phyloP scores from a whole-genome alignment of 2,329 filamentous ascomycete species.

The Bipolaris zeicola region DNA sequence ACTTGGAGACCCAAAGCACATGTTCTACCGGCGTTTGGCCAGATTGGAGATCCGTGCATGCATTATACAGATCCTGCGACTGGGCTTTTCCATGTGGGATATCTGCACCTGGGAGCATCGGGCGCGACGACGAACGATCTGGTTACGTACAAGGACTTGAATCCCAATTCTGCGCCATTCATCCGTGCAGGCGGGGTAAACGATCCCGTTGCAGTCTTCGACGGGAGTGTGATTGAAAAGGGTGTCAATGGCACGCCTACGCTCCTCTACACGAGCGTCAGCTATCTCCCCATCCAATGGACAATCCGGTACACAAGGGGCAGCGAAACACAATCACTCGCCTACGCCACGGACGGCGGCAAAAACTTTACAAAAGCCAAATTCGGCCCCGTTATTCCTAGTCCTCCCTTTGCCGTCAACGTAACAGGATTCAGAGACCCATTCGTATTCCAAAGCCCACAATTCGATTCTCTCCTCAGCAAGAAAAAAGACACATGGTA shows the following conservation, averaged over 20 bases:
- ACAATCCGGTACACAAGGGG: constrained; percentile 54
- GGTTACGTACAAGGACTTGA: constrained; percentile 50
- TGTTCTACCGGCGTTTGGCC: constrained; percentile 49
- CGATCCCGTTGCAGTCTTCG: constrained; percentile 54
- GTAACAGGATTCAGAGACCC: constrained; percentile 54
- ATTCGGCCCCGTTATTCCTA: constrained; percentile 48
- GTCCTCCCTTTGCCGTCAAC: constrained; percentile 49
- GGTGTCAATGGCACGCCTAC: constrained; percentile 54
- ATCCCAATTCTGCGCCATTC: constrained; percentile 34
- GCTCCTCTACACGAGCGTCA: constrained; percentile 54
- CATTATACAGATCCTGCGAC: constrained; percentile 54
- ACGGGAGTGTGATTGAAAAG: constrained; percentile 52
- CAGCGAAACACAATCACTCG: constrained; percentile 55
- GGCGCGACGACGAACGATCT: constrained; percentile 49
- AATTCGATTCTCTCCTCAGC: constrained; percentile 45
- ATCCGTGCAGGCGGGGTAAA: constrained; percentile 49
- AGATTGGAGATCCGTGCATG: constrained; percentile 54
- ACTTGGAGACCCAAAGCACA: constrained; percentile 49
- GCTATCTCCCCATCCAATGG: constrained; percentile 55
- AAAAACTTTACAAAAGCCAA: constrained; percentile 49
- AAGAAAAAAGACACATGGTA: constrained; percentile 49
- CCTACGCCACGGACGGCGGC: constrained; percentile 50
- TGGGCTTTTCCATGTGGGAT: constrained; percentile 54
- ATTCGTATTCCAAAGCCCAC: constrained; percentile 49
- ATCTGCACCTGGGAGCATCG: constrained; percentile 47